Conservation (phyloP, 768 basidiomycete genomes). For the Chalciporus chontae region DNA sequence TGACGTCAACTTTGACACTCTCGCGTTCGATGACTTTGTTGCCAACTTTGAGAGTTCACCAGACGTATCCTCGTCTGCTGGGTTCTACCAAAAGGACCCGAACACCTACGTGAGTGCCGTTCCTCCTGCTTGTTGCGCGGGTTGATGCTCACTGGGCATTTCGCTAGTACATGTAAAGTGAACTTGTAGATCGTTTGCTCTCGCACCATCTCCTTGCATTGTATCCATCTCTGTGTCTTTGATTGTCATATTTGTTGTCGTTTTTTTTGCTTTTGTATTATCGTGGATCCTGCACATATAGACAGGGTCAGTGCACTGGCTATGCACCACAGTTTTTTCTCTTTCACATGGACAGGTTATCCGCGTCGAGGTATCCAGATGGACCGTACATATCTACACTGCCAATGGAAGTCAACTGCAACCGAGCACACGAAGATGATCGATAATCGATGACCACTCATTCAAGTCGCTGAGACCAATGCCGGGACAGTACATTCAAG, state of each 20-base stretch:
- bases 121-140: not conserved
- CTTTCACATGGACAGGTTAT: not conserved
- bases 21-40: constrained; percentile 26
- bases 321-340: not conserved
- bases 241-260: not conserved
- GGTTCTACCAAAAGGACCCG: constrained; percentile 28
- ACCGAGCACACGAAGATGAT: no score
- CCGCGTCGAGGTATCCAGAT: not conserved
- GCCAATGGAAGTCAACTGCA: no score
- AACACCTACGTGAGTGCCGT: constrained; percentile 33
- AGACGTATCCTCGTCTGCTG: constrained; percentile 17
- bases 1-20: constrained; percentile 27
- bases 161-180: constrained; percentile 22
- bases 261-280: not conserved
- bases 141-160: constrained; percentile 8
- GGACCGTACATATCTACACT: not conserved
- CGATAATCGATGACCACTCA: no score
- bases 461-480: no score
- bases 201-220: not conserved
- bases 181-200: not conserved
- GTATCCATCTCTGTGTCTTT: not conserved
- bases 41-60: constrained; percentile 12
- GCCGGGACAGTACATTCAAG: no score
- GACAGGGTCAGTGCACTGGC: not conserved
- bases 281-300: not conserved